These are phyloP conservation scores for Fonsecaea monophora DNA, from an alignment of 2,329 filamentous ascomycete genomes.

Conservation along the genomic window DNA sequence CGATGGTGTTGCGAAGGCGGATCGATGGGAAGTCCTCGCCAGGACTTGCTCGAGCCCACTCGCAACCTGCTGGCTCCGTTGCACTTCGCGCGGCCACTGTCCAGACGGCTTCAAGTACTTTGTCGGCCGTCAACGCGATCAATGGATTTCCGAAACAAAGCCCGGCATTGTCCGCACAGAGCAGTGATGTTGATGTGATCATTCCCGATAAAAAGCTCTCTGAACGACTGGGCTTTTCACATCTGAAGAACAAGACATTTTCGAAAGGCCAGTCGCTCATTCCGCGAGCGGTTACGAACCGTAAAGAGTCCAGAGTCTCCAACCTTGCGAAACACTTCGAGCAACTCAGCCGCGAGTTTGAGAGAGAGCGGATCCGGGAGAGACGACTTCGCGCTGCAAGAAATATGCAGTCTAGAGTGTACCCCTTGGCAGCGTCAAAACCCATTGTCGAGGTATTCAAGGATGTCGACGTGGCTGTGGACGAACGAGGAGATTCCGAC, in stretches of 20 bases:
- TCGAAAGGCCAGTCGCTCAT: conserved; percentile 72
- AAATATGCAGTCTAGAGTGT: conserved; percentile 76
- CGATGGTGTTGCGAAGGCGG: conserved; percentile 38
- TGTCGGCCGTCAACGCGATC: conserved; percentile 37
- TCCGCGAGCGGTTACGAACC: conserved; percentile 77
- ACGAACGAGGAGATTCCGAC: conserved; percentile 74
- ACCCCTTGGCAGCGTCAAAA: conserved; percentile 89
- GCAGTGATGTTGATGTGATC: conserved; percentile 46
- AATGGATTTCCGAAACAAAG: conserved; percentile 35
- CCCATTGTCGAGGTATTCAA: conserved; percentile 96
- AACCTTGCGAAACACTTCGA: conserved; percentile 96
- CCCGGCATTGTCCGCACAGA: conserved; percentile 17
- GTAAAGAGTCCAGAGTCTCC: conserved; percentile 79
- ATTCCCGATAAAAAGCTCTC: conserved; percentile 75
- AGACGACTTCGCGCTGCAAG: conserved; percentile 80
- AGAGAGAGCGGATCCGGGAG: conserved; percentile 89
- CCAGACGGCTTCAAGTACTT: conserved; percentile 31
- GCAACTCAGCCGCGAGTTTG: conserved; percentile 93
- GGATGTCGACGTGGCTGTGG: conserved; percentile 90
- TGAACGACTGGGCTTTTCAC: conserved; percentile 71
- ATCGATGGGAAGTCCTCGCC: conserved; percentile 50
- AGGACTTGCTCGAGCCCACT: conserved; percentile 58
- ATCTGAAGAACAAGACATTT: conserved; percentile 65
- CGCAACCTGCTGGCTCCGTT: conserved; percentile 54
- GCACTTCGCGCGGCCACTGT: conserved; percentile 44